Evolutionary conservation across 164 flowering plant species (phyloP), one percentile per base, ranked within the genome.

Genomic region (Piper betle): DNA sequence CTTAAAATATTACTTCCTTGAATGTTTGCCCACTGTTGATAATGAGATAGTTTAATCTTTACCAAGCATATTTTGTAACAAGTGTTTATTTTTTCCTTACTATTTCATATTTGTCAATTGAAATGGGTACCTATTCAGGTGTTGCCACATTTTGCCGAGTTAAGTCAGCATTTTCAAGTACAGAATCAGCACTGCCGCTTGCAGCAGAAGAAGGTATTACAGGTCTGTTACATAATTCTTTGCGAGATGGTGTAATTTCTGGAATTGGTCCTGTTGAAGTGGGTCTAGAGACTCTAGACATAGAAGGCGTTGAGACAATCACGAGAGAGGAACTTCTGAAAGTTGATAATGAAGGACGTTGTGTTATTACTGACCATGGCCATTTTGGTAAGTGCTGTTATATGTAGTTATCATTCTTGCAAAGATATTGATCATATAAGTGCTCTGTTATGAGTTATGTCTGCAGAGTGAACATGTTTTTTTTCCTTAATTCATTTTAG

Each of bases 111-210:
- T 3, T 57, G 3, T 37, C 15, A 25, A 13, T 25, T 17, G 59
- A 39, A 57, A 9, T 57, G 39, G 1, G 18, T 54, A 8, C 15
- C 17, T 56, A 12, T 60, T 39, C 63, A 93, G 99, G 99, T 62
- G 99, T 94, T 68, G 97, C 88, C 13, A 94, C 99, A 42, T 91
- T 94, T 81, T 94, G 99, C 76, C 91, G 88, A 9, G 93, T 91
- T 55, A 84, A 82, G 56, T 85, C 89, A 15, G 91, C 96, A 59
- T 94, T 88, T 78, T 79, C 89, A 0, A 94, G 88, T 66, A 64
- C 40, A 39, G 99, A 94, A 76, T 87, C 78, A 61, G 84, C 96
- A 17, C 71, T 94, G 77, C 99, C 99, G 13, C 58, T 86, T 73
- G 80, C 79, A 53, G 99, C 96, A 15, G 97, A 85, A 76, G 97